Conservation (phyloP, 2,329 filamentous ascomycete genomes). For the Chaetothyriales sp. region DNA sequence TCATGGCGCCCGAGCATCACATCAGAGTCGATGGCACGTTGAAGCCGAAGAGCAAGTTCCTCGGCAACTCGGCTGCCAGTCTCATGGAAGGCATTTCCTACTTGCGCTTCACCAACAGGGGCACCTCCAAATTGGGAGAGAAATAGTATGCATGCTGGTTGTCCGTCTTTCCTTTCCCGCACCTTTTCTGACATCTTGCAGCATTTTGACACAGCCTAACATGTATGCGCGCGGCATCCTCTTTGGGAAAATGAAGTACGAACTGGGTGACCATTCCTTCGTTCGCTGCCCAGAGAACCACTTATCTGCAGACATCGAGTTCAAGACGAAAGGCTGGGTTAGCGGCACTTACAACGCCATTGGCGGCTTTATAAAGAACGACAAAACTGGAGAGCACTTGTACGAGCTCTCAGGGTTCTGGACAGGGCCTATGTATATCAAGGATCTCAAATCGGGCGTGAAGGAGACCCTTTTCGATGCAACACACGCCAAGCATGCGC, state of each 20-base stretch:
- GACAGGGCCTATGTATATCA: conserved; percentile 90
- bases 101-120: conserved; percentile 65
- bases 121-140: conserved; percentile 54
- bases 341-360: conserved; percentile 94
- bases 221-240: conserved; percentile 97
- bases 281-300: conserved; percentile 81
- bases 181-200: conserved; percentile 24
- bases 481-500: conserved; percentile 56
- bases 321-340: conserved; percentile 97
- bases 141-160: conserved; percentile 55
- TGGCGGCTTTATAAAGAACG: conserved; percentile 76
- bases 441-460: conserved; percentile 75
- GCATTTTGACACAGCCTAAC: conserved; percentile 89
- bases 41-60: conserved; percentile 85
- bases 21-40: conserved; percentile 92
- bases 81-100: conserved; percentile 96
- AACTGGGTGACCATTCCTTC: conserved; percentile 59
- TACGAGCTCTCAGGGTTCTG: conserved; percentile 85
- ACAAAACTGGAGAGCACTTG: conserved; percentile 70
- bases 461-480: conserved; percentile 86
- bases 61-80: conserved; percentile 93
- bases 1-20: conserved; percentile 84
- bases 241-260: conserved; percentile 99
- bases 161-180: not conserved
- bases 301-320: conserved; percentile 80